Conservation (phyloP, 148 eudicot genomes). For the Persicaria maculosa region DNA sequence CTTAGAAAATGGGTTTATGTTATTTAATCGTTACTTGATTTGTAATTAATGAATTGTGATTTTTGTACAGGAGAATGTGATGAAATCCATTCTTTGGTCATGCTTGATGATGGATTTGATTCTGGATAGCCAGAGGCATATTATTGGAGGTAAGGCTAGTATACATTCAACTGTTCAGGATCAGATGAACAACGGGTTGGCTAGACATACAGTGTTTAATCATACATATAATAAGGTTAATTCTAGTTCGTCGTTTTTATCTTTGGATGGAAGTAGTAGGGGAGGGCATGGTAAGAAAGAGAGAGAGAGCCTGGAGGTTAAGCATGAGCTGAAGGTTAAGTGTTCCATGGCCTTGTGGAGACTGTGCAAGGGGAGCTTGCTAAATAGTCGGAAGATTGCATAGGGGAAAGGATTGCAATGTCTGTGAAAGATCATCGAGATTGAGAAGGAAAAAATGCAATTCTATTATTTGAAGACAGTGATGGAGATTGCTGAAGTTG, state of each 20-base stretch:
- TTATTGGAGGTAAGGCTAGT: slow-evolving; percentile 24
- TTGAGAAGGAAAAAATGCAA: slow-evolving; percentile 47
- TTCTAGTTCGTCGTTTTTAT: slow-evolving; percentile 33
- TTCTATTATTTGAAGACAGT: slow-evolving; percentile 53
- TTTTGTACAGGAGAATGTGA: slow-evolving; percentile 56
- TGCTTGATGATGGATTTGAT: slow-evolving; percentile 44
- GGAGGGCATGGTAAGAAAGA: slow-evolving; percentile 29
- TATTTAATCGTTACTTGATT: too few relatives aligned
- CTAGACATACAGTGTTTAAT: slow-evolving; percentile 20
- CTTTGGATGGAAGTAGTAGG: slow-evolving; percentile 22
- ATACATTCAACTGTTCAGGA: slow-evolving; percentile 45
- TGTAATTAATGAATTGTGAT: too few relatives aligned
- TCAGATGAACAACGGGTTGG: slow-evolving; percentile 39
- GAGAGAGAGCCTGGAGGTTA: slow-evolving; percentile 42
- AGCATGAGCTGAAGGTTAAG: slow-evolving; percentile 38
- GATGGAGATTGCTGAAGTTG: slow-evolving; percentile 68
- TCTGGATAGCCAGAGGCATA: slow-evolving; percentile 33
- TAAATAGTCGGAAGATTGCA: slow-evolving; percentile 64
- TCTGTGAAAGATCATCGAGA: slow-evolving; percentile 62
- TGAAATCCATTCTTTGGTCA: slow-evolving; percentile 44
- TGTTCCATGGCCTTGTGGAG: slow-evolving; percentile 64
- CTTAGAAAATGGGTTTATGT: too few relatives aligned
- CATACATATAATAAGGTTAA: slow-evolving; percentile 17
- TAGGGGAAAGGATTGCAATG: slow-evolving; percentile 66
- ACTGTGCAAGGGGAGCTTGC: slow-evolving; percentile 43